Evolutionary conservation across 2,329 filamentous ascomycete genomes (phyloP).

Genomic region (Fusarium equiseti): DNA sequence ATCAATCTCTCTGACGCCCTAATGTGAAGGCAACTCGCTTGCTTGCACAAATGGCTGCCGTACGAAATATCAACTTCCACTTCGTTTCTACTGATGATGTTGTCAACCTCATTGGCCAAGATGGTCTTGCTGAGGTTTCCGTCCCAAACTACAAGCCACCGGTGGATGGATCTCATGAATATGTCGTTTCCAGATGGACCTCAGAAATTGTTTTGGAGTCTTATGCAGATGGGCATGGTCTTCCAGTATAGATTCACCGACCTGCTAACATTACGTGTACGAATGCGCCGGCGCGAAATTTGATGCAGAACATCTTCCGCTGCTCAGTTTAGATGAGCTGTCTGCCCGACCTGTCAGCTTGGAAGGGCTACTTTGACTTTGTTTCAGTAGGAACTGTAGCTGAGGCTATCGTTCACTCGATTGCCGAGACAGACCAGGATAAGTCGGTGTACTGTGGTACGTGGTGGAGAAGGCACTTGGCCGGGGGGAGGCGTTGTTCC

Average conservation of each 20-base stretch:
- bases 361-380: constrained; percentile 13
- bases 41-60: constrained; percentile 42
- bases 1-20: constrained; percentile 41
- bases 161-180: constrained; percentile 43
- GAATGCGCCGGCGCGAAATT: neutral
- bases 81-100: constrained; percentile 51
- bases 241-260: constrained; percentile 10
- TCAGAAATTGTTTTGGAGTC: constrained; percentile 49
- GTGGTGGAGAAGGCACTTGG: neutral
- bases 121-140: neutral
- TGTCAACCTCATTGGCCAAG: constrained; percentile 24
- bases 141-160: neutral
- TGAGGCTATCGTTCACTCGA: neutral
- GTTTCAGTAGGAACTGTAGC: constrained; percentile 4
- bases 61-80: constrained; percentile 51
- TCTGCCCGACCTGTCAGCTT: constrained; percentile 10
- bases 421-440: neutral
- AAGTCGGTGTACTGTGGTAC: neutral
- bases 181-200: constrained; percentile 52
- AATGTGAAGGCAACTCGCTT: constrained; percentile 51
- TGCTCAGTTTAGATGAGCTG: neutral
- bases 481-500: neutral
- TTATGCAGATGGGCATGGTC: neutral
- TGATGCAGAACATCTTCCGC: constrained; percentile 14
- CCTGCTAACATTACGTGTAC: constrained; percentile 1